Evolutionary conservation across 768 basidiomycete genomes (phyloP).

Genomic region (Naematelia encephala): DNA sequence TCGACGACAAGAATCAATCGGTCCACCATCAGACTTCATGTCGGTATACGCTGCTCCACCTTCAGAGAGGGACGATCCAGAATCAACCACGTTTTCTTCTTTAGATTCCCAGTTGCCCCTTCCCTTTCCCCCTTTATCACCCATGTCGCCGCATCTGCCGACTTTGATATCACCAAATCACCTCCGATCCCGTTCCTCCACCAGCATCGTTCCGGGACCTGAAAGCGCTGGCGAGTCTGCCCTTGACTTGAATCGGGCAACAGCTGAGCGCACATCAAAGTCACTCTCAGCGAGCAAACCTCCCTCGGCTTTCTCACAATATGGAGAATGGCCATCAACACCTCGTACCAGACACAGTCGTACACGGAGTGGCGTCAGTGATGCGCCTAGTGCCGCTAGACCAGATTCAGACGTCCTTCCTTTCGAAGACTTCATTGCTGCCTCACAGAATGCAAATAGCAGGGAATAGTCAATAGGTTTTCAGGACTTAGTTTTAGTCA

Average conservation of each 20-base stretch:
- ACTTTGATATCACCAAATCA: background rate
- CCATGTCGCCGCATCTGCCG: background rate
- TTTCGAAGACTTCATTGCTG: conserved; percentile 36
- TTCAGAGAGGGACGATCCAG: conserved; percentile 3
- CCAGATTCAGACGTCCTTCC: conserved; percentile 32
- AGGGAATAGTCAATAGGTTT: no score
- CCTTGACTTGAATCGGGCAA: no score
- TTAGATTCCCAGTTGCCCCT: background rate
- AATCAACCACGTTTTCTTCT: background rate
- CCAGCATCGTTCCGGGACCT: no score
- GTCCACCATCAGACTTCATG: conserved; percentile 9
- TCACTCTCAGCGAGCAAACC: background rate
- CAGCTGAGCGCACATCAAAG: conserved; percentile 4
- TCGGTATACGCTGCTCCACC: conserved; percentile 11
- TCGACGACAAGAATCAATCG: background rate
- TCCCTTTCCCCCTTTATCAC: background rate
- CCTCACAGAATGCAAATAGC: background rate
- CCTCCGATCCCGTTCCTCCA: background rate
- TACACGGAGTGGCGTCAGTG: background rate
- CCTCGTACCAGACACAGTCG: background rate
- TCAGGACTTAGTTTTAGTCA: no score
- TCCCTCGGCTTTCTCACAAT: background rate
- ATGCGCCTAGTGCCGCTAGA: conserved; percentile 17
- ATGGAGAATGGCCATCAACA: background rate
- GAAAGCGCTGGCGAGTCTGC: no score